Evolutionary conservation across 768 basidiomycete genomes (phyloP).

Genomic region (Boletus insuetus): DNA sequence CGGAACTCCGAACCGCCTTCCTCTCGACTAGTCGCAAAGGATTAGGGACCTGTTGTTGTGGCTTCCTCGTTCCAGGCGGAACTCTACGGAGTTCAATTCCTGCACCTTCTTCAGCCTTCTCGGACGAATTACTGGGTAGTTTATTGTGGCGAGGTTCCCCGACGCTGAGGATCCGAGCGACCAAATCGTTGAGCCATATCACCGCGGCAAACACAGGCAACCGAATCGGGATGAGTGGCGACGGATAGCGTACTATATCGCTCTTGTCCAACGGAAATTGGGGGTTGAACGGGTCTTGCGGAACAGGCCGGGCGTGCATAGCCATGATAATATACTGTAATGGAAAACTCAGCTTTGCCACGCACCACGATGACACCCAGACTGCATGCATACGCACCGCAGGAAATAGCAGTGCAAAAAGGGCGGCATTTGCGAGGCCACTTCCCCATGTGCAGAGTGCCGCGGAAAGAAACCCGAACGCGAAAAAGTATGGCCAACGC

Average conservation of each 20-base stretch:
- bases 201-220: conserved; percentile 73
- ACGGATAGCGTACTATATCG: conserved; percentile 58
- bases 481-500: conserved; percentile 86
- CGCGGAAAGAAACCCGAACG: conserved; percentile 79
- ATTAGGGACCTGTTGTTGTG: conserved; percentile 5
- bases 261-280: conserved; percentile 33
- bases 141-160: conserved; percentile 22
- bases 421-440: conserved; percentile 73
- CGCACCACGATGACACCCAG: background rate
- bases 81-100: conserved; percentile 28
- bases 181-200: conserved; percentile 68
- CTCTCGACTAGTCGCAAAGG: conserved; percentile 12
- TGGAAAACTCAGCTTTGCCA: conserved; percentile 6
- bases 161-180: conserved; percentile 57
- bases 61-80: conserved; percentile 6
- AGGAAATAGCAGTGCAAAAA: conserved; percentile 83
- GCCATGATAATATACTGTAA: conserved; percentile 81
- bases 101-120: conserved; percentile 62
- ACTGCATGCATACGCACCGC: conserved; percentile 44
- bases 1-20: conserved; percentile 31
- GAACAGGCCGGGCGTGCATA: conserved; percentile 71
- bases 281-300: conserved; percentile 74
- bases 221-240: conserved; percentile 77
- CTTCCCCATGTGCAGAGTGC: conserved; percentile 71
- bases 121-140: conserved; percentile 47